Evolutionary conservation across 148 eudicot species (phyloP), one percentile per base, ranked within the genome.

Genomic region (Fagopyrum tataricum): DNA sequence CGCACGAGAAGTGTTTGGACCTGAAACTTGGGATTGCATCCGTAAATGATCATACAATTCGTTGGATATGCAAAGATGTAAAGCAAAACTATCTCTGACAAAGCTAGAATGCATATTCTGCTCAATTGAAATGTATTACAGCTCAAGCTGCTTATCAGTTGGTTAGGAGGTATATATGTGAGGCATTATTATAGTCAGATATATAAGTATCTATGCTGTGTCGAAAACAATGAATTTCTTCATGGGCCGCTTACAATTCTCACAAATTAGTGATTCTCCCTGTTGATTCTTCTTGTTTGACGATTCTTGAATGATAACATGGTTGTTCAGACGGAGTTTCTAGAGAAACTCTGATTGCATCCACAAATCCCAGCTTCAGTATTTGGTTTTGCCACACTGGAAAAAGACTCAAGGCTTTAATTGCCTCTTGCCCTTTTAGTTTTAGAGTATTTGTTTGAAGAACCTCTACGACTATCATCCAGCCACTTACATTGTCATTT

Each of bases 381-480:
- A 87, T 80, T 73, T 83, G 72, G 49, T 73, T 73, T 64, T 67
- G 70, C 91, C 85, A 83, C 18, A 44, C 17, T 7, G 78, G 74
- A 51, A 80, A 75, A 20, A 17, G 77, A 70, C 77, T 73, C 39
- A 82, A 67, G 75, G 78, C 81, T 58, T 76, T 58, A 12, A 17
- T 49, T 67, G 78, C 70, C 64, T 78, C 75, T 17, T 67, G 74
- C 11, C 72, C 84, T 17, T 78, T 71, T 74, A 91, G 90, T 74
- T 73, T 82, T 51, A 87, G 39, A 68, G 72, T 71, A 69, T 85
- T 79, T 20, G 77, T 66, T 66, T 17, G 86, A 83, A 49, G 72
- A 67, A 31, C 85, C 87, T 7, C 24, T 73, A 21, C 92, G 6
- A 91, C 66, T 44, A 91, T 73, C 55, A 81, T 84, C 95, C 94